Base-by-base conservation (phyloP, 768 basidiomycete genomes). In the Macrocybe gigantea region DNA sequence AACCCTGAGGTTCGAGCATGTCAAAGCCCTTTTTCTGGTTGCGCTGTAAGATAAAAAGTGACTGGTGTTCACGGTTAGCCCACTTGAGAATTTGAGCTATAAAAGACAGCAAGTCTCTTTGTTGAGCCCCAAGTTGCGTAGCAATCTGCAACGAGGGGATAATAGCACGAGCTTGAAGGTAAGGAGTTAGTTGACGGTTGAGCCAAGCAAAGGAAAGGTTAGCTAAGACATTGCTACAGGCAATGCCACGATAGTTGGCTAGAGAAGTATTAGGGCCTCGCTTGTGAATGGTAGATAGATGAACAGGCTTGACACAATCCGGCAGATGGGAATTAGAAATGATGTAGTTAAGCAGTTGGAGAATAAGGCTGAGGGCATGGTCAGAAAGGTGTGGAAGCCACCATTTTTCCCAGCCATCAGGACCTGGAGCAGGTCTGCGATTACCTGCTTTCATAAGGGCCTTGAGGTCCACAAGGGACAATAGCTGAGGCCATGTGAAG, bases 1-100 rank as follows among this genome's bases (percentile, higher is more conserved):
- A 53, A 1, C 58, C 58, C 31, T 58, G 30, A 0, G 59, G 60
- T 1, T 45, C 41, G 0, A 62, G 46, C 13, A 48, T 46, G 35
- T 60, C 57, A 41, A 62, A 62, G 1, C 58, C 58, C n/a, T 61
- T 61, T 44, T 48, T 52, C 37, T 60, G 59, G 37, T 59, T 56
- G 3, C 56, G 39, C 32, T 54, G 50, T 2, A 61, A 41, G 2
- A 52, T 41, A 29, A 52, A 59, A 2, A 61, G 43, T 1, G 49
- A 30, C 5, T 5, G 22, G 6, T 51, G 49, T 1, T 34, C 41
- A 2, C 56, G 45, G 7, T 41, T 33, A 1, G 55, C 47, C 53
- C 53, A 60, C 3, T 22, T 49, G 41, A 58, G 37, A 11, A 61
- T 31, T 13, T 42, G 41, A 3, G 55, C 39, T 0, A 60, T 30